These are phyloP conservation scores for Rhytidiadelphus loreus DNA, from an alignment of 225 moss, liverwort and hornwort species.

Conservation along the genomic window DNA sequence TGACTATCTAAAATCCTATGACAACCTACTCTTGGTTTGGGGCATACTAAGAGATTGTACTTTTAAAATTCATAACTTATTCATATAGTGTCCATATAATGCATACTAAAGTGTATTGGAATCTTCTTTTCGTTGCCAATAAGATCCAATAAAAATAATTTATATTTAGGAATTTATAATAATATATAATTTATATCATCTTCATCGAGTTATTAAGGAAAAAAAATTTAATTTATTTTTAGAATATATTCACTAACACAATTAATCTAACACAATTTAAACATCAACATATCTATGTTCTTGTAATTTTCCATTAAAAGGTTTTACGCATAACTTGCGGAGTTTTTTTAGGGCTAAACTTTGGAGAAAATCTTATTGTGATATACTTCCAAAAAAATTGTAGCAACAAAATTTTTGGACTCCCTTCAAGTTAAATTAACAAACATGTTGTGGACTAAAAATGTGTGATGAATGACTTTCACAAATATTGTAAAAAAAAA, in stretches of 20 bases:
- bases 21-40: too few species aligned
- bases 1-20: too few species aligned
- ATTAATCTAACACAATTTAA: background rate
- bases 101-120: too few species aligned
- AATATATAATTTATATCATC: too few species aligned
- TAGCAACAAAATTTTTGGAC: background rate
- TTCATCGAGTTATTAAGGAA: background rate
- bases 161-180: too few species aligned
- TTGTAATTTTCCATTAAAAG: background rate
- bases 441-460: accelerated
- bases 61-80: too few species aligned
- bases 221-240: background rate
- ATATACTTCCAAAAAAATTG: background rate
- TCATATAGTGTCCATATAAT: too few species aligned
- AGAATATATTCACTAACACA: too few species aligned
- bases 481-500: background rate
- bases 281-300: background rate
- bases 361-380: background rate
- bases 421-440: background rate
- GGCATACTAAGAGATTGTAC: too few species aligned
- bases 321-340: background rate
- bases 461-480: background rate
- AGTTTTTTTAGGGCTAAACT: background rate
- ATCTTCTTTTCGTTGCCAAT: too few species aligned
- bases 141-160: too few species aligned